phyloP scores from a whole-genome alignment of 345 rosid genomes.

The Aquilaria sinensis region DNA sequence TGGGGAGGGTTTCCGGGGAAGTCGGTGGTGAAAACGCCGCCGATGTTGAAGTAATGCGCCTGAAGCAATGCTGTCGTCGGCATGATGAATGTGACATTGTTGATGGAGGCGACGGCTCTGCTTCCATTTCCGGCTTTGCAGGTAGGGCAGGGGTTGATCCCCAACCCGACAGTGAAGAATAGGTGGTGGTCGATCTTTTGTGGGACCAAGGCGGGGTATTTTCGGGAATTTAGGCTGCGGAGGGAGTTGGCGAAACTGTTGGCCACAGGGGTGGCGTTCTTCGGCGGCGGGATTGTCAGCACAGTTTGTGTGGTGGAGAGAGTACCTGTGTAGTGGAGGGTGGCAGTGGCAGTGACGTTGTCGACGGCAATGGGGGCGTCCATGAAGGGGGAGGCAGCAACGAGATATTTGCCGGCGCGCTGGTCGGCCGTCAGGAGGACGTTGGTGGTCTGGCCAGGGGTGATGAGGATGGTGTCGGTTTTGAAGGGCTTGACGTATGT shows the following conservation, averaged over 20 bases:
- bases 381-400: constrained; percentile 87
- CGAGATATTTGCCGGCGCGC: constrained; percentile 56
- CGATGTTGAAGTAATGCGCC: constrained; percentile 73
- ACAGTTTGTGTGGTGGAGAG: constrained; percentile 43
- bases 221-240: constrained; percentile 69
- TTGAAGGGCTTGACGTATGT: constrained; percentile 76
- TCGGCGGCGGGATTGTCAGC: constrained; percentile 56
- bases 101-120: constrained; percentile 69
- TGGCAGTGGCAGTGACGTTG: constrained; percentile 78
- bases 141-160: constrained; percentile 66
- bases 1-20: constrained; percentile 70
- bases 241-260: constrained; percentile 47
- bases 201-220: constrained; percentile 76
- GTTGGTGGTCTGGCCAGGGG: constrained; percentile 94
- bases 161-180: constrained; percentile 71
- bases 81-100: constrained; percentile 83
- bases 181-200: constrained; percentile 62
- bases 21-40: constrained; percentile 81
- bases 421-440: constrained; percentile 51
- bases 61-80: constrained; percentile 69
- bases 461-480: constrained; percentile 49
- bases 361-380: constrained; percentile 83
- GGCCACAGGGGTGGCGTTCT: constrained; percentile 72
- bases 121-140: constrained; percentile 79
- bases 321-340: constrained; percentile 76